phyloP scores from a whole-genome alignment of 495 filamentous ascomycete species.

The Aspergillus homomorphus region DNA sequence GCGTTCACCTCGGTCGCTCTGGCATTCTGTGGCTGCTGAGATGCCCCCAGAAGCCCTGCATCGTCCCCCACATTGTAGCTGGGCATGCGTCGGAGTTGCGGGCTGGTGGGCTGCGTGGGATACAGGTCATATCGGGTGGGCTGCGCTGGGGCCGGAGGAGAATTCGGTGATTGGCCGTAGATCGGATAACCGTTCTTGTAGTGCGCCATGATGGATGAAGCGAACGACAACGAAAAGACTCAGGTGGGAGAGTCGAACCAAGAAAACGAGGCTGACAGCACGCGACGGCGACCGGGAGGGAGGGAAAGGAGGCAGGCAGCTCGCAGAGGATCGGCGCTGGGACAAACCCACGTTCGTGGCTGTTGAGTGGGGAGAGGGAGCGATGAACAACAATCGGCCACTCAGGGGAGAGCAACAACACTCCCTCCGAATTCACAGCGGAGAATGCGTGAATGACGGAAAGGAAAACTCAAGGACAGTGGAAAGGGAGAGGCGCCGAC shows the following conservation, averaged over 20 bases:
- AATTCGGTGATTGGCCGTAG: conserved; percentile 35
- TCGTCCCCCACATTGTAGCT: conserved; percentile 85
- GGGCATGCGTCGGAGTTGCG: conserved; percentile 55
- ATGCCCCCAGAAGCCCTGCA: conserved; percentile 45
- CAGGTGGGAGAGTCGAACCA: background rate
- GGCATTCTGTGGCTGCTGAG: conserved; percentile 30
- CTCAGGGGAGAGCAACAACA: background rate
- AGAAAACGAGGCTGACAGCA: background rate
- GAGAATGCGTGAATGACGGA: background rate
- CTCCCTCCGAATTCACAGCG: background rate
- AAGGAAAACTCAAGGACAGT: background rate
- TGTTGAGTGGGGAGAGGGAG: background rate
- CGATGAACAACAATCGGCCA: background rate
- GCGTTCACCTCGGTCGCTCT: conserved; percentile 30
- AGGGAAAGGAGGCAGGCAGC: background rate
- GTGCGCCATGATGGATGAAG: conserved; percentile 38
- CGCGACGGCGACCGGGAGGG: conserved; percentile 3
- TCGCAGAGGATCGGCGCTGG: background rate
- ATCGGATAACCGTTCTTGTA: conserved; percentile 48
- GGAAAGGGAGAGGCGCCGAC: background rate
- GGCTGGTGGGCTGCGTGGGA: conserved; percentile 32
- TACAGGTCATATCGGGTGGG: conserved; percentile 20
- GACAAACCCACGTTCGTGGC: conserved; percentile 1
- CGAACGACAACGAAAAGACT: background rate
- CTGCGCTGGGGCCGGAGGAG: conserved; percentile 9